phyloP scores from a whole-genome alignment of 2,329 filamentous ascomycete species.

The Tolypocladium nubicola region DNA sequence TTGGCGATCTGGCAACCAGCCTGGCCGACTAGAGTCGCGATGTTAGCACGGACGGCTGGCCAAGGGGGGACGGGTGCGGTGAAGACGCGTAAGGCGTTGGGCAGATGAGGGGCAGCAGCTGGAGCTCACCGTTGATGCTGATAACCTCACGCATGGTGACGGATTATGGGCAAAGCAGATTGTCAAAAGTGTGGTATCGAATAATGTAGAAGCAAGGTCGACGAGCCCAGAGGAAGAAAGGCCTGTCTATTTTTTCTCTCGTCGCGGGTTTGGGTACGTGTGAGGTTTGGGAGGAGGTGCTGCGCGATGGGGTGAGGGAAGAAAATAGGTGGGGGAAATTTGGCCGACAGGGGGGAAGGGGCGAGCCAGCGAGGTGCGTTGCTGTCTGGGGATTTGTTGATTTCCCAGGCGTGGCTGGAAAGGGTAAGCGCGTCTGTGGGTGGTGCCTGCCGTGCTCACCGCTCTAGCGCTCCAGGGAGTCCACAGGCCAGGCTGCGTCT shows the following conservation, averaged over 20 bases:
- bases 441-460: conserved; percentile 7
- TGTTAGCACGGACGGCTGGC: conserved; percentile 36
- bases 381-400: conserved; percentile 27
- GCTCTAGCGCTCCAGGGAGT: conserved; percentile 3
- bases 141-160: conserved; percentile 97
- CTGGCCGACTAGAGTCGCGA: conserved; percentile 73
- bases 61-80: conserved; percentile 1
- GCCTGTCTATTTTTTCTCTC: conserved; percentile 7
- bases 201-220: conserved; percentile 12
- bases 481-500: neutral
- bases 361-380: conserved; percentile 9
- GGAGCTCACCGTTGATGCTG: conserved; percentile 84
- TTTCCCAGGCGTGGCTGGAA: conserved; percentile 21
- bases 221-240: conserved; percentile 13
- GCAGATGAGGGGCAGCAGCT: conserved; percentile 26
- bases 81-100: conserved; percentile 13
- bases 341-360: conserved; percentile 24
- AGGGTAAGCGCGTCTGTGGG: conserved; percentile 23
- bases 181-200: conserved; percentile 7
- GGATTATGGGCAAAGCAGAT: conserved; percentile 12
- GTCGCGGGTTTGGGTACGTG: conserved; percentile 7
- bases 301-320: conserved; percentile 15
- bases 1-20: conserved; percentile 99
- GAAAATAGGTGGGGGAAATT: conserved; percentile 38
- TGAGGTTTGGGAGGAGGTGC: conserved; percentile 14